Percentiles rank a stretch among this genome's conserved stretches.
These are phyloP conservation scores for Pascua guehoae DNA, from an alignment of 1,284 basidiomycete species.

Conservation along the genomic window DNA sequence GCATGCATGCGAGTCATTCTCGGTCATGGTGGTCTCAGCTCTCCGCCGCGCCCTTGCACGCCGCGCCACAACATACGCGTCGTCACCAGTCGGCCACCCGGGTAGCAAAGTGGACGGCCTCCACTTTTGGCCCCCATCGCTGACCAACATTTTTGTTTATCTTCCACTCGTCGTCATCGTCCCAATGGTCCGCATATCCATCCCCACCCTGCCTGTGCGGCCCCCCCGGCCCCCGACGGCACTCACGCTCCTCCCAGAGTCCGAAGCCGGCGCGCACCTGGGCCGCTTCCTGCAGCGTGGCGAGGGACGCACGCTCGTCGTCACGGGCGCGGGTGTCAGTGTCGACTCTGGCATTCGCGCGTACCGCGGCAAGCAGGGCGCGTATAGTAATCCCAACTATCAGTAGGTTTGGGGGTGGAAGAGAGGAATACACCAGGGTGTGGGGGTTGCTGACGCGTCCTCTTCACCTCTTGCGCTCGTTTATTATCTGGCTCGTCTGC, in stretches of 20 bases:
- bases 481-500: no score
- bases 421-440: neutral
- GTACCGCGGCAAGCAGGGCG: conserved; percentile 75
- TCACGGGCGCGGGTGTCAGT: conserved; percentile 87
- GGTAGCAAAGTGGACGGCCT: no score
- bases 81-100: no score
- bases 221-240: conserved; percentile 50
- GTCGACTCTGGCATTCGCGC: conserved; percentile 89
- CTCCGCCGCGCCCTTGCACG: no score
- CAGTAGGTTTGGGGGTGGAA: conserved; percentile 57
- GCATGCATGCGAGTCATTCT: no score
- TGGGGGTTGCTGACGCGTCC: neutral
- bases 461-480: conserved; percentile 5
- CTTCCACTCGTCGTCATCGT: no score
- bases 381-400: conserved; percentile 87
- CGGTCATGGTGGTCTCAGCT: no score
- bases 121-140: no score
- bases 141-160: no score
- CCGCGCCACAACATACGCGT: no score
- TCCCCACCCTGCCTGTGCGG: conserved; percentile 68
- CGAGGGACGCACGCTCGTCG: conserved; percentile 59
- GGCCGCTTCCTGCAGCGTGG: conserved; percentile 64
- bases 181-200: conserved; percentile 59
- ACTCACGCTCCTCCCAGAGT: conserved; percentile 50
- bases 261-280: conserved; percentile 63